Evolutionary conservation across 2,329 filamentous ascomycete genomes (phyloP).

Genomic region (Pseudocercospora eumusae): DNA sequence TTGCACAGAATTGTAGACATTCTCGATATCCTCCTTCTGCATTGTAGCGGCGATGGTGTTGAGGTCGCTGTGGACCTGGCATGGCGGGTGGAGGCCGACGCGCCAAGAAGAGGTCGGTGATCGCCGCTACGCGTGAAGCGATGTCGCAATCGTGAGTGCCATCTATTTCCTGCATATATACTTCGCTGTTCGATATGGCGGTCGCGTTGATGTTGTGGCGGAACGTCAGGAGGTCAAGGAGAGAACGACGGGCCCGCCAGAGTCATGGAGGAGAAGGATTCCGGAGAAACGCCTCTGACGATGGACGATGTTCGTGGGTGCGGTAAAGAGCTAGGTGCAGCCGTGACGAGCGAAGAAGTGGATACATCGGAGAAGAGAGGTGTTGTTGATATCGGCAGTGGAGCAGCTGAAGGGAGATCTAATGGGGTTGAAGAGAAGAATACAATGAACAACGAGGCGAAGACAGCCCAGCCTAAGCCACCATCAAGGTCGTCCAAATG

Average conservation of each 20-base stretch:
- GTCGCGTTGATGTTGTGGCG: neutral
- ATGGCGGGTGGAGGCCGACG: neutral
- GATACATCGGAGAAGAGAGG: neutral
- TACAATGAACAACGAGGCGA: neutral
- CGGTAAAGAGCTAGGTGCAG: neutral
- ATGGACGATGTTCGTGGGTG: neutral
- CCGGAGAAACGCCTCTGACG: neutral
- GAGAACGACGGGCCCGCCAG: neutral
- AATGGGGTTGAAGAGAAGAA: neutral
- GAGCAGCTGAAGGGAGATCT: neutral
- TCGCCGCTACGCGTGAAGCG: neutral
- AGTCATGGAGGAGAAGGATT: neutral
- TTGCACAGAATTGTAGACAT: neutral
- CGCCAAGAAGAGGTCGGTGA: neutral
- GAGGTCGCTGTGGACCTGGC: too few species aligned
- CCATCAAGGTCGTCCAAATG: constrained; percentile 1
- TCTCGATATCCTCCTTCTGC: neutral
- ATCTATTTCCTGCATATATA: neutral
- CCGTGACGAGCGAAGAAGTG: neutral
- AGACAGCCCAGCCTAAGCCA: neutral
- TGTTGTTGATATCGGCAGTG: neutral
- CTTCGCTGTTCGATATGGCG: neutral
- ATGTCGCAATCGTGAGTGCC: constrained; percentile 1
- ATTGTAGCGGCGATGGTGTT: neutral
- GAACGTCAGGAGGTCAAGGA: neutral